phyloP scores from a whole-genome alignment of 192 early-diverging fungal species.

The Backusella morwellensis region DNA sequence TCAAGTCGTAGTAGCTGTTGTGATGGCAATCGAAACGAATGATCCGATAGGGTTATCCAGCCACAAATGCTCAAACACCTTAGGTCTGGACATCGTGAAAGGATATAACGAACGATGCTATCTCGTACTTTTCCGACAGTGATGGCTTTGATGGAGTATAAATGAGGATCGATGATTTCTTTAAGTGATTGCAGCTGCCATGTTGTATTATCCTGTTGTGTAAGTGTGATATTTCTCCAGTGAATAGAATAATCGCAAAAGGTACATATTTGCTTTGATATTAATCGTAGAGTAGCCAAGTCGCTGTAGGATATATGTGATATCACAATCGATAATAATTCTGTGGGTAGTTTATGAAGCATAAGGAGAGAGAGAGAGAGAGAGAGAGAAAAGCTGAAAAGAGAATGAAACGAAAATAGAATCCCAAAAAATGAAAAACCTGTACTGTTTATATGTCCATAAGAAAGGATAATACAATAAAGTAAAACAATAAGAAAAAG shows the following conservation, averaged over 20 bases:
- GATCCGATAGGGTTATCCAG: slow-evolving; percentile 20
- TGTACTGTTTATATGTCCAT: background rate
- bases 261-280: background rate
- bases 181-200: background rate
- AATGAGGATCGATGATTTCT: background rate
- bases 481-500: background rate
- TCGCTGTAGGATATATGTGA: slow-evolving; percentile 8
- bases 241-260: slow-evolving; percentile 11
- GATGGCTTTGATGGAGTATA: background rate
- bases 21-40: background rate
- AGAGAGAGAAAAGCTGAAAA: background rate
- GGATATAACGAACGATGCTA: slow-evolving; percentile 8
- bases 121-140: slow-evolving; percentile 9
- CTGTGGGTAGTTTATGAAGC: slow-evolving; percentile 6
- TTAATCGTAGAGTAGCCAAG: background rate
- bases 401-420: background rate
- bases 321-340: slow-evolving; percentile 6
- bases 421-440: background rate
- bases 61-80: slow-evolving; percentile 5
- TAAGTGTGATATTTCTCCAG: background rate
- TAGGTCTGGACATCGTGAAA: slow-evolving; percentile 5
- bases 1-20: background rate
- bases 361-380: background rate
- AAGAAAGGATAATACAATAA: background rate
- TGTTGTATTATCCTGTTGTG: background rate